These are phyloP conservation scores for Iberis amara DNA, from an alignment of 441 rosid species.

Conservation along the genomic window DNA sequence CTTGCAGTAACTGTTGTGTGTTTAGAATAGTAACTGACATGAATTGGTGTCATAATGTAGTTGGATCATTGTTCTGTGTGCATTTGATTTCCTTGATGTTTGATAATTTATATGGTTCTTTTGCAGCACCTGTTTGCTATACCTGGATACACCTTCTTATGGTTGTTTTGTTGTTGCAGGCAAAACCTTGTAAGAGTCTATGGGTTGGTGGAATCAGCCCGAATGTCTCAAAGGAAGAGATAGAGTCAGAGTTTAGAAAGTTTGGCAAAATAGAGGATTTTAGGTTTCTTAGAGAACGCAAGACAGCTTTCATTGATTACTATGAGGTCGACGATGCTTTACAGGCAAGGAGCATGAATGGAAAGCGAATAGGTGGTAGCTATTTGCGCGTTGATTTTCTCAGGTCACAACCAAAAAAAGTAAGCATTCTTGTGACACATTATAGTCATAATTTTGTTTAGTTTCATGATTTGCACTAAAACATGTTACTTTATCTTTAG, in stretches of 20 bases:
- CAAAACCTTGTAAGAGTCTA: slow-evolving; percentile 67
- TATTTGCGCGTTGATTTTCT: slow-evolving; percentile 86
- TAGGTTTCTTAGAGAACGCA: slow-evolving; percentile 68
- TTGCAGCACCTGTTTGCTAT: no score
- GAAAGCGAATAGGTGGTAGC: slow-evolving; percentile 71
- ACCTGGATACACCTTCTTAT: slow-evolving; percentile 6
- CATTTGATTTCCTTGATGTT: background rate
- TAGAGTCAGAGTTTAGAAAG: slow-evolving; percentile 68
- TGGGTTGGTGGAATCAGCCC: slow-evolving; percentile 94
- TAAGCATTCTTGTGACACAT: slow-evolving; percentile 34
- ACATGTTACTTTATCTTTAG: slow-evolving; percentile 34
- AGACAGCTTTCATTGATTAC: slow-evolving; percentile 68
- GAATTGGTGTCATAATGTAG: background rate
- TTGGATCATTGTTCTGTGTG: slow-evolving; percentile 1
- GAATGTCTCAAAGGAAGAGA: slow-evolving; percentile 52
- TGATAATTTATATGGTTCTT: background rate
- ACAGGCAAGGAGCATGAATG: slow-evolving; percentile 76
- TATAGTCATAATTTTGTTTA: no score
- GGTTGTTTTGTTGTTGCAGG: slow-evolving; percentile 41
- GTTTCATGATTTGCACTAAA: background rate
- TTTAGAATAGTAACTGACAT: slow-evolving; percentile 17
- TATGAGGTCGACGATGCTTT: slow-evolving; percentile 62
- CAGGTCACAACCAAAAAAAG: slow-evolving; percentile 68
- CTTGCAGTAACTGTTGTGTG: slow-evolving; percentile 7
- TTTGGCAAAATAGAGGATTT: slow-evolving; percentile 81